These are phyloP conservation scores for Cicer judaicum DNA, from an alignment of 306 rosid genomes.

Conservation along the genomic window DNA sequence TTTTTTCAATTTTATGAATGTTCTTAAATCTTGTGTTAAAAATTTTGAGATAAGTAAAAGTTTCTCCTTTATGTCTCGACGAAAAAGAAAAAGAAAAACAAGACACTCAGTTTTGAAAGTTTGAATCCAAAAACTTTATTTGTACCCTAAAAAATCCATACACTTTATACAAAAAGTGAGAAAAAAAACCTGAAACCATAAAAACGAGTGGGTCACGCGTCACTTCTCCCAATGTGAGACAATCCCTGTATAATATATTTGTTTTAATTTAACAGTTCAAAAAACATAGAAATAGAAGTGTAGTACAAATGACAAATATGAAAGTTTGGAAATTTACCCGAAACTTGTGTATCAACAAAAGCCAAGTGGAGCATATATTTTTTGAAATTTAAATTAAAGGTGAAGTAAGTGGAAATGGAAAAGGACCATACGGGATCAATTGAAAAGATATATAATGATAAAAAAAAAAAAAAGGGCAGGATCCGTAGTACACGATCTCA, in stretches of 20 bases:
- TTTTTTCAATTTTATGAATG: too few relatives aligned
- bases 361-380: not conserved
- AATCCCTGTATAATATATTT: conserved; percentile 26
- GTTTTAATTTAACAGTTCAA: conserved; percentile 32
- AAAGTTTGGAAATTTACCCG: conserved; percentile 37
- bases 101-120: conserved; percentile 46
- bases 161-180: conserved; percentile 50
- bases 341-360: not conserved
- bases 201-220: conserved; percentile 57
- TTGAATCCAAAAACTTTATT: not conserved
- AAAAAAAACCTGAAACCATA: conserved; percentile 36
- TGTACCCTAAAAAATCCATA: not conserved
- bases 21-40: too few relatives aligned
- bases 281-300: conserved; percentile 40
- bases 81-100: not conserved
- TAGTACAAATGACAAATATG: conserved; percentile 42
- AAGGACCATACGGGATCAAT: conserved; percentile 54
- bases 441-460: conserved; percentile 2
- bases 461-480: conserved; percentile 1
- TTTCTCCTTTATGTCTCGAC: not conserved
- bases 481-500: conserved; percentile 49
- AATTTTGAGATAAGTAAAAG: too few relatives aligned
- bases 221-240: conserved; percentile 56
- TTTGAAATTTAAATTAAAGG: conserved; percentile 80
- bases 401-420: conserved; percentile 56